phyloP scores from a whole-genome alignment of 805 yeast genomes.

The Sugiyamaella valdiviana region DNA sequence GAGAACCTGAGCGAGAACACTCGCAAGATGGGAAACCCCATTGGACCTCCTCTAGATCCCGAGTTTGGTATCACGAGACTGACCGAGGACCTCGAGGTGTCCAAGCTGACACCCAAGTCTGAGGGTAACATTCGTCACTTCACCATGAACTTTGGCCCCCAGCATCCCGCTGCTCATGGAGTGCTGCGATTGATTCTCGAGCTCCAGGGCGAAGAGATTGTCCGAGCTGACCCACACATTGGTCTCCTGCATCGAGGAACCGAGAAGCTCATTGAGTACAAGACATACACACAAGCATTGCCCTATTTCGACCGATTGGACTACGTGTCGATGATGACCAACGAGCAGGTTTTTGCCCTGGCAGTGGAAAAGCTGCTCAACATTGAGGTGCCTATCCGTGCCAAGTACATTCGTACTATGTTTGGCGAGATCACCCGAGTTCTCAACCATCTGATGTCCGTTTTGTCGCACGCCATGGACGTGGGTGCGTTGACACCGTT shows the following conservation, averaged over 20 bases:
- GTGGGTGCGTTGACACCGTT: conserved; percentile 92
- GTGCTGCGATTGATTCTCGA: conserved; percentile 81
- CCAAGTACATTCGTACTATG: conserved; percentile 74
- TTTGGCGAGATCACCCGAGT: conserved; percentile 84
- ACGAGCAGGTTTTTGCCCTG: conserved; percentile 75
- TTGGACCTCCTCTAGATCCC: conserved; percentile 29
- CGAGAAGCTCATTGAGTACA: conserved; percentile 78
- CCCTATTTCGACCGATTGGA: conserved; percentile 86
- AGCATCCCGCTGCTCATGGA: conserved; percentile 94
- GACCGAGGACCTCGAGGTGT: conserved; percentile 28
- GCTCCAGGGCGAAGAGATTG: conserved; percentile 82
- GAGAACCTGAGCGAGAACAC: conserved; percentile 3
- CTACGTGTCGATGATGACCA: conserved; percentile 83
- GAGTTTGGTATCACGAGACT: conserved; percentile 28
- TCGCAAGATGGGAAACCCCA: conserved; percentile 17
- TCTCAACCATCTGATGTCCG: conserved; percentile 80
- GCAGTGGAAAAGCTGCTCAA: conserved; percentile 82
- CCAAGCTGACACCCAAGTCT: conserved; percentile 10
- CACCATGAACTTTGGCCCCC: conserved; percentile 88
- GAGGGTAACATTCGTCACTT: conserved; percentile 66
- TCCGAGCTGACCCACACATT: conserved; percentile 83
- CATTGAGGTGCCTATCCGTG: conserved; percentile 80
- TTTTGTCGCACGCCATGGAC: conserved; percentile 85
- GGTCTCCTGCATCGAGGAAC: conserved; percentile 86
- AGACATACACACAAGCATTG: conserved; percentile 81